These are phyloP conservation scores for Solanum virginianum DNA, from an alignment of 257 asterid species.

Conservation along the genomic window DNA sequence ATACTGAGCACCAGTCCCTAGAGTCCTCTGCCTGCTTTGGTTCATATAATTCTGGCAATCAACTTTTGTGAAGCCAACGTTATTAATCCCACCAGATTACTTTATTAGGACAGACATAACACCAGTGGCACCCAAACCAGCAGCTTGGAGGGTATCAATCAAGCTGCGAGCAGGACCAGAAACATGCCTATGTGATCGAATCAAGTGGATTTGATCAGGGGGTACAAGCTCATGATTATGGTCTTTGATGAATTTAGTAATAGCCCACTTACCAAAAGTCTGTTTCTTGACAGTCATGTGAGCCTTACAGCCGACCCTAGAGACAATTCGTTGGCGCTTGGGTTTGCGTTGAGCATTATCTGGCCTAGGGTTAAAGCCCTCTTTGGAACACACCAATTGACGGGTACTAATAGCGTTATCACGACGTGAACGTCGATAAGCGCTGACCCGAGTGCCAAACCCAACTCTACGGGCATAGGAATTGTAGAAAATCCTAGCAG, in stretches of 20 bases:
- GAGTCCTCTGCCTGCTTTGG: conserved; percentile 60
- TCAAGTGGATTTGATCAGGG: conserved; percentile 80
- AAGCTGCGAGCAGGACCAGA: conserved; percentile 88
- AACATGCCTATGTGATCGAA: conserved; percentile 83
- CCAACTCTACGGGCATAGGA: conserved; percentile 86
- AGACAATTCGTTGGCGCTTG: conserved; percentile 65
- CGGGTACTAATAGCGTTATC: conserved; percentile 90
- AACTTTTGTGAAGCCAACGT: conserved; percentile 87
- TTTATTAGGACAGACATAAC: conserved; percentile 84
- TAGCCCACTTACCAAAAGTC: conserved; percentile 79
- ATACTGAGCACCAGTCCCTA: conserved; percentile 81
- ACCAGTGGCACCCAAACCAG: conserved; percentile 93
- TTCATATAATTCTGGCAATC: conserved; percentile 88
- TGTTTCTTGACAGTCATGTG: conserved; percentile 67
- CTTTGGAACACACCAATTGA: conserved; percentile 85
- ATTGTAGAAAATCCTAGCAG: conserved; percentile 85
- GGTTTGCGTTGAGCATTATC: conserved; percentile 47
- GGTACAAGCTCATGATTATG: conserved; percentile 90
- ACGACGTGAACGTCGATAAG: conserved; percentile 83
- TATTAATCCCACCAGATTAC: conserved; percentile 88
- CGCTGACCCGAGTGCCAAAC: conserved; percentile 88
- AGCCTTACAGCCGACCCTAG: conserved; percentile 94
- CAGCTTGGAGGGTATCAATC: conserved; percentile 95
- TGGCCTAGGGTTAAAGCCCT: conserved; percentile 76
- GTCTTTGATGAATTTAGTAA: conserved; percentile 55